Evolutionary conservation across 768 basidiomycete species (phyloP).

Genomic region (Tricholomella constricta): DNA sequence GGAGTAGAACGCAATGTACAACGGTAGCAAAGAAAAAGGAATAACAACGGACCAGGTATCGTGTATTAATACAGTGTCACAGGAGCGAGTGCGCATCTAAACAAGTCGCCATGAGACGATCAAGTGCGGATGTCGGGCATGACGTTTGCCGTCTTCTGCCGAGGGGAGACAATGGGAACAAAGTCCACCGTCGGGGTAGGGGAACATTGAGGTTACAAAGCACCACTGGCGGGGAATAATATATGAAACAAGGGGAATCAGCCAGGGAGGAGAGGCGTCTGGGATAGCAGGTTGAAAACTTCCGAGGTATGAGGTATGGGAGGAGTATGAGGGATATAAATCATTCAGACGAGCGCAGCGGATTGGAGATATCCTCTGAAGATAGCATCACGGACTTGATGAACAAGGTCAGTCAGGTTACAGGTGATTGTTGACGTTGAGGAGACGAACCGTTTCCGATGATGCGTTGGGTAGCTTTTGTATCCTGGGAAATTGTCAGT

Average conservation of each 20-base stretch:
- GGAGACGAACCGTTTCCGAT: conserved; percentile 70
- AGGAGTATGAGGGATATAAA: neutral
- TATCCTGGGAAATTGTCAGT: conserved; percentile 51
- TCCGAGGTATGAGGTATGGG: conserved; percentile 4
- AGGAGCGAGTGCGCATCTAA: conserved; percentile 8
- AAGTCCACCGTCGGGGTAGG: conserved; percentile 8
- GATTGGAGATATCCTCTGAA: conserved; percentile 76
- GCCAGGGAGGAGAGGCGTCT: conserved; percentile 6
- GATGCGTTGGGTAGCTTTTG: conserved; percentile 80
- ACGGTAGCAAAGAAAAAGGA: conserved; percentile 7
- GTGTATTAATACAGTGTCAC: conserved; percentile 12
- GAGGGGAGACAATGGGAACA: neutral
- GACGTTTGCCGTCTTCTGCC: neutral
- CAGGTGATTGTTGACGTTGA: neutral
- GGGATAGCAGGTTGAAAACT: conserved; percentile 1
- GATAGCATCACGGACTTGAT: conserved; percentile 69
- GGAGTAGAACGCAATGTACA: conserved; percentile 7
- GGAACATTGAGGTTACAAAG: conserved; percentile 9
- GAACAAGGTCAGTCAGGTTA: conserved; percentile 13
- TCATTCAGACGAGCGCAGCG: conserved; percentile 60
- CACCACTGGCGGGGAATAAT: conserved; percentile 6
- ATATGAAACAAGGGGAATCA: conserved; percentile 9
- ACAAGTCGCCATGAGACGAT: conserved; percentile 8
- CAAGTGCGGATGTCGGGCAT: neutral
- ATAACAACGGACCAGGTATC: neutral